Percentiles rank a stretch among this genome's conserved stretches.
These are phyloP conservation scores for Sporothrix pseudoabietina DNA, from an alignment of 2,329 filamentous ascomycete species.

Conservation along the genomic window DNA sequence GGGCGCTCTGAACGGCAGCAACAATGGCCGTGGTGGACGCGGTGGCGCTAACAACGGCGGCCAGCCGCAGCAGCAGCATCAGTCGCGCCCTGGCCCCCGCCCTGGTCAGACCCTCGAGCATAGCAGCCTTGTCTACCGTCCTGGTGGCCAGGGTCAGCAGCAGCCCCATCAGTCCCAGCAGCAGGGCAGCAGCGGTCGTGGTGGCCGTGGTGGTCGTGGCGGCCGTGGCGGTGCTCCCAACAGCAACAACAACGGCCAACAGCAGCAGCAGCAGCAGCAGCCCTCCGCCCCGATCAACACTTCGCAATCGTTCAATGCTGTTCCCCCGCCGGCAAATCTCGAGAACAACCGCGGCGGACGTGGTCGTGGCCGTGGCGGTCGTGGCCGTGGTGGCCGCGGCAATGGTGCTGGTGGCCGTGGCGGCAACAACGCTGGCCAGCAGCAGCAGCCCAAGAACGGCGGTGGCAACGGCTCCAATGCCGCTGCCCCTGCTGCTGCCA, in stretches of 20 bases:
- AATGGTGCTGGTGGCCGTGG: slow-evolving; percentile 36
- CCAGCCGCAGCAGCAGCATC: slow-evolving; percentile 38
- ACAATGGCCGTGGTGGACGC: slow-evolving; percentile 46
- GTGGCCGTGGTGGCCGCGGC: slow-evolving; percentile 47
- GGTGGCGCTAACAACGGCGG: slow-evolving; percentile 39
- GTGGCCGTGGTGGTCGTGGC: slow-evolving; percentile 26
- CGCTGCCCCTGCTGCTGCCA: background rate
- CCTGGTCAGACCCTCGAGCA: slow-evolving; percentile 48
- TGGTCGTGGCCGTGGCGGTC: slow-evolving; percentile 44
- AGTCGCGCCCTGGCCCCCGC: slow-evolving; percentile 35
- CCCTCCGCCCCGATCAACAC: slow-evolving; percentile 29
- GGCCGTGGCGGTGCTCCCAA: slow-evolving; percentile 16
- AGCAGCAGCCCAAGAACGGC: background rate
- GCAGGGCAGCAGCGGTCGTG: slow-evolving; percentile 24
- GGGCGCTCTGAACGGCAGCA: slow-evolving; percentile 55
- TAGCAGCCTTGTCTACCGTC: slow-evolving; percentile 56
- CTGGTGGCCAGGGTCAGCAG: slow-evolving; percentile 37
- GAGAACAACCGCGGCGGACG: slow-evolving; percentile 50
- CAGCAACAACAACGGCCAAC: background rate
- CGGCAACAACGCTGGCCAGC: slow-evolving; percentile 3
- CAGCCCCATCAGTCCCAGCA: slow-evolving; percentile 34
- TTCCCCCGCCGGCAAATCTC: slow-evolving; percentile 63
- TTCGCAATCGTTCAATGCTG: slow-evolving; percentile 53
- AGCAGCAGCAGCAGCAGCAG: slow-evolving; percentile 8
- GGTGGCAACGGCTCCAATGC: background rate